Conservation (phyloP, 257 asterid species). For the Solanum dulcamara region DNA sequence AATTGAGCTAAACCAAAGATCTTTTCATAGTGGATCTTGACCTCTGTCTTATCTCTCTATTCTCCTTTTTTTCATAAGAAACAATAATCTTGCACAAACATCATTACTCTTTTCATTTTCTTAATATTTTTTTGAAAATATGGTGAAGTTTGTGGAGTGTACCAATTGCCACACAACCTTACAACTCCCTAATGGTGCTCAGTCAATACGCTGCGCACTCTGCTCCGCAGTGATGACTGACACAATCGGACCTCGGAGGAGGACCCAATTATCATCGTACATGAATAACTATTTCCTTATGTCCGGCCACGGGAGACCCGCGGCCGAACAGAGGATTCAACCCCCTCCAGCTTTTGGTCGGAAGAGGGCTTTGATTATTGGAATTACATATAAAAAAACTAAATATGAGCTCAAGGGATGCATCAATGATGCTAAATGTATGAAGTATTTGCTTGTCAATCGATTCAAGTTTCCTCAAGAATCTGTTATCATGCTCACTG, state of each 20-base stretch:
- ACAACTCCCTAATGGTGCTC: constrained; percentile 73
- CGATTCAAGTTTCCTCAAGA: constrained; percentile 64
- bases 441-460: constrained; percentile 54
- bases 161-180: constrained; percentile 63
- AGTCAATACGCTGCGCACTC: constrained; percentile 60
- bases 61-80: background rate
- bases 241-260: constrained; percentile 14
- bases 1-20: background rate
- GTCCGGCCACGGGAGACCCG: constrained; percentile 11
- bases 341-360: constrained; percentile 27
- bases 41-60: background rate
- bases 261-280: background rate
- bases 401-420: constrained; percentile 70
- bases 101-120: background rate
- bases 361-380: constrained; percentile 75
- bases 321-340: background rate
- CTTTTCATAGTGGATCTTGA: background rate
- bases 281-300: background rate
- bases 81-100: background rate
- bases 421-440: constrained; percentile 79
- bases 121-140: background rate
- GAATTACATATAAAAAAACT: constrained; percentile 53
- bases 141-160: constrained; percentile 71
- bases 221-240: constrained; percentile 54
- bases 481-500: constrained; percentile 81